phyloP scores from a whole-genome alignment of 1,139 yeast genomes.

The Debaryomyces psychrophilus region DNA sequence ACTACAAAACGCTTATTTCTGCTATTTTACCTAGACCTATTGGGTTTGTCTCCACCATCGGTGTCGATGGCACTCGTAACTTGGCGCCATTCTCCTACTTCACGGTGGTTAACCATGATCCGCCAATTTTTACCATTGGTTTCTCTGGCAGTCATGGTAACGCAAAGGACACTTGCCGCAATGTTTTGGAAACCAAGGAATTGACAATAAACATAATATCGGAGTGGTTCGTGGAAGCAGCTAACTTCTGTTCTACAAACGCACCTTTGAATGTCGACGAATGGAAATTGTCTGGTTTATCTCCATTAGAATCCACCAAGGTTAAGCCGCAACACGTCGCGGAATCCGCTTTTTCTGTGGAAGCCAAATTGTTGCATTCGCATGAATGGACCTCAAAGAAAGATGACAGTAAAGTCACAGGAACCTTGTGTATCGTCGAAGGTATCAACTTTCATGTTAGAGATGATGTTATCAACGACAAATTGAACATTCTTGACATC shows the following conservation, averaged over 20 bases:
- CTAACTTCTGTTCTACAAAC: constrained; percentile 51
- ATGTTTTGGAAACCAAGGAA: constrained; percentile 55
- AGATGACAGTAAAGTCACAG: constrained; percentile 40
- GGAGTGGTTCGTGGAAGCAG: constrained; percentile 70
- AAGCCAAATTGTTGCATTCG: constrained; percentile 49
- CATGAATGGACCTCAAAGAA: constrained; percentile 51
- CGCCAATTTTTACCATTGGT: constrained; percentile 60
- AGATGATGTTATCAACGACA: constrained; percentile 54
- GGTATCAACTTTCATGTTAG: constrained; percentile 61
- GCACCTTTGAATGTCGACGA: constrained; percentile 57
- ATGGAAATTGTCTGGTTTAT: constrained; percentile 59
- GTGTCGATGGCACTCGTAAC: constrained; percentile 47
- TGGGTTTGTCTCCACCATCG: constrained; percentile 56
- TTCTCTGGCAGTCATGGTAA: constrained; percentile 41
- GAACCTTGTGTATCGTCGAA: constrained; percentile 50
- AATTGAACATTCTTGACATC: constrained; percentile 44
- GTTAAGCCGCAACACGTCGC: constrained; percentile 62
- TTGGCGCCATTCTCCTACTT: constrained; percentile 66
- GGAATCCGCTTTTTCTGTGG: constrained; percentile 63
- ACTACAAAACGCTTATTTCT: constrained; percentile 53
- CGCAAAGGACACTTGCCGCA: constrained; percentile 53
- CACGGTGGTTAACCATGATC: constrained; percentile 52
- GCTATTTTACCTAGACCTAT: constrained; percentile 63
- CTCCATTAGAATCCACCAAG: constrained; percentile 44
- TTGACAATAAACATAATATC: constrained; percentile 60